These are phyloP conservation scores for Kuraishia hungarica DNA, from an alignment of 805 yeast species.

Conservation along the genomic window DNA sequence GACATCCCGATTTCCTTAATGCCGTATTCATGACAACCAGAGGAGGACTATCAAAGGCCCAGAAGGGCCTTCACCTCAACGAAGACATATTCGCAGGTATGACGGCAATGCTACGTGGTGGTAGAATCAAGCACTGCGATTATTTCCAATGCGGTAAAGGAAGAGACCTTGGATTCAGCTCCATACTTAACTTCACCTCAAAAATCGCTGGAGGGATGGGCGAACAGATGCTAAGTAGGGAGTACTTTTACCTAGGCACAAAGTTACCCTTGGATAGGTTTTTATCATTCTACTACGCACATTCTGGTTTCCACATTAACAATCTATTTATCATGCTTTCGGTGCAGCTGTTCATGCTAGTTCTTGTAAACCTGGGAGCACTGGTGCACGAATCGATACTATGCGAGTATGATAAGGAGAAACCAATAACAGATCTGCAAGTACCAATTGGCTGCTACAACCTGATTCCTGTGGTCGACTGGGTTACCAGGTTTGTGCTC, in stretches of 20 bases:
- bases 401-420: slow-evolving; percentile 58
- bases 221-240: slow-evolving; percentile 87
- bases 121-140: slow-evolving; percentile 91
- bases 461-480: slow-evolving; percentile 74
- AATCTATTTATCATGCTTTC: slow-evolving; percentile 83
- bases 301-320: slow-evolving; percentile 92
- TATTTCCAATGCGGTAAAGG: slow-evolving; percentile 97
- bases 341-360: slow-evolving; percentile 78
- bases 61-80: slow-evolving; percentile 84
- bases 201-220: slow-evolving; percentile 99
- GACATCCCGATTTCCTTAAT: slow-evolving; percentile 93
- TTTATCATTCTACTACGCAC: slow-evolving; percentile 91
- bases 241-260: slow-evolving; percentile 85
- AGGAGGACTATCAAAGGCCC: slow-evolving; percentile 95
- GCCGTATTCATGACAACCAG: slow-evolving; percentile 89
- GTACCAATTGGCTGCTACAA: slow-evolving; percentile 81
- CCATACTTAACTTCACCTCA: slow-evolving; percentile 87
- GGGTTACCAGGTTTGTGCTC: slow-evolving; percentile 84
- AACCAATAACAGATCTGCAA: slow-evolving; percentile 67
- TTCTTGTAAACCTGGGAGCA: slow-evolving; percentile 73
- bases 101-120: slow-evolving; percentile 83
- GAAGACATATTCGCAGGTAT: slow-evolving; percentile 97
- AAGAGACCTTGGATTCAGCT: slow-evolving; percentile 87
- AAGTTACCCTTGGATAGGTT: slow-evolving; percentile 84
- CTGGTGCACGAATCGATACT: slow-evolving; percentile 61